Evolutionary conservation across 176 grass and related monocot species (phyloP).

Genomic region (Zea luxurians): DNA sequence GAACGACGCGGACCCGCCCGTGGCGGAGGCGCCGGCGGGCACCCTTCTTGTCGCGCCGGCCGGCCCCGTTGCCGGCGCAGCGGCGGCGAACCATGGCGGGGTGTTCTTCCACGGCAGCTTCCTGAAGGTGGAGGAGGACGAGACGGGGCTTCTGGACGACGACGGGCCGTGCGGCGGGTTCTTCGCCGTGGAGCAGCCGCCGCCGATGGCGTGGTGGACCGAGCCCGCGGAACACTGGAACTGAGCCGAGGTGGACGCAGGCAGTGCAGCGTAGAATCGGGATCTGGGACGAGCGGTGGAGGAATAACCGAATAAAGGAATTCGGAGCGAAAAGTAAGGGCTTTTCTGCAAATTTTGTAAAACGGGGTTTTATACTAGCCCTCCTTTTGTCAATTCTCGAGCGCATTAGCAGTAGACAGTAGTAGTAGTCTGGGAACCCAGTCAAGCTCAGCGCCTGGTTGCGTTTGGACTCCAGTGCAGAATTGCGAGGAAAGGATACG

Average conservation of each 20-base stretch:
- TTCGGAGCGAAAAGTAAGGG: neutral
- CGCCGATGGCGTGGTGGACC: constrained; percentile 67
- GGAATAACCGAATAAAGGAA: no score
- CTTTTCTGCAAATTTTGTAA: constrained; percentile 57
- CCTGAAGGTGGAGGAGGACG: constrained; percentile 63
- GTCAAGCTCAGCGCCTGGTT: neutral
- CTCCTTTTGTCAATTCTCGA: constrained; percentile 38
- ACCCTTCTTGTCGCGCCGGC: no score
- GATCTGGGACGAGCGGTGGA: no score
- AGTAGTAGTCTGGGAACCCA: neutral
- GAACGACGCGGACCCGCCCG: constrained; percentile 45
- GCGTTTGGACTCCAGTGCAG: neutral
- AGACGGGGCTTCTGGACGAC: constrained; percentile 42
- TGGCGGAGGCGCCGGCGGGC: no score
- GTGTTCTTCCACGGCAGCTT: constrained; percentile 44
- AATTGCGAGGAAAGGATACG: neutral
- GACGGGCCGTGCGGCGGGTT: constrained; percentile 66
- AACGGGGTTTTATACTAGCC: constrained; percentile 53
- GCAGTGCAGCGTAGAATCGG: no score
- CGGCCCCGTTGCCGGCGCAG: neutral
- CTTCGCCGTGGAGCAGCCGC: constrained; percentile 63
- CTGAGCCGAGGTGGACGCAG: constrained; percentile 45
- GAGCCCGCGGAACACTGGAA: constrained; percentile 54
- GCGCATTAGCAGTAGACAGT: neutral
- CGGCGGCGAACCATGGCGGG: constrained; percentile 1